These are phyloP conservation scores for Cladophialophora bantiana DNA, from an alignment of 2,329 filamentous ascomycete genomes.

Conservation along the genomic window DNA sequence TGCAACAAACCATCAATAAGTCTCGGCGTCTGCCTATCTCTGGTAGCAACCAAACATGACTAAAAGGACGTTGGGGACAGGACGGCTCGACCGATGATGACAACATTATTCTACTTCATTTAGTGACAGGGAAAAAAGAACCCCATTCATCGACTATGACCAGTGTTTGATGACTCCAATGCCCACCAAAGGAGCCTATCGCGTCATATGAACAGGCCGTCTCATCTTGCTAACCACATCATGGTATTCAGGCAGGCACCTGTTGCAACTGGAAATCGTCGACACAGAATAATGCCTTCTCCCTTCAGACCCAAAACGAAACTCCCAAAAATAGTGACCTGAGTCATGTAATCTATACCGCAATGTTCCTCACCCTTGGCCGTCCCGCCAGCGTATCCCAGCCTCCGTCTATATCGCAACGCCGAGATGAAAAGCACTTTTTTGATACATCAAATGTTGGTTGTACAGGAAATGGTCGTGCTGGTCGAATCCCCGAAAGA, in stretches of 20 bases:
- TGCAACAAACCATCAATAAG: neutral
- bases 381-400: conserved; percentile 19
- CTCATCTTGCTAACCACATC: conserved; percentile 21
- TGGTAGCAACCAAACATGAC: neutral
- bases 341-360: conserved; percentile 40
- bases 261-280: conserved; percentile 23
- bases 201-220: conserved; percentile 19
- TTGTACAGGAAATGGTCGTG: conserved; percentile 41
- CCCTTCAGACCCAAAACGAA: conserved; percentile 24
- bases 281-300: conserved; percentile 19
- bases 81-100: conserved; percentile 20
- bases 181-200: neutral
- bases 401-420: conserved; percentile 35
- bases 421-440: conserved; percentile 36
- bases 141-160: conserved; percentile 16
- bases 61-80: neutral
- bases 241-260: conserved; percentile 24
- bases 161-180: conserved; percentile 15
- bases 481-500: conserved; percentile 25
- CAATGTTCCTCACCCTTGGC: conserved; percentile 26
- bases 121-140: conserved; percentile 18
- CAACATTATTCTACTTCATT: conserved; percentile 30
- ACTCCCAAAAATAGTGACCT: conserved; percentile 38
- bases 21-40: neutral
- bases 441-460: conserved; percentile 31